Base-by-base conservation (phyloP, 768 basidiomycete genomes). In the Mycena capillaripes region DNA sequence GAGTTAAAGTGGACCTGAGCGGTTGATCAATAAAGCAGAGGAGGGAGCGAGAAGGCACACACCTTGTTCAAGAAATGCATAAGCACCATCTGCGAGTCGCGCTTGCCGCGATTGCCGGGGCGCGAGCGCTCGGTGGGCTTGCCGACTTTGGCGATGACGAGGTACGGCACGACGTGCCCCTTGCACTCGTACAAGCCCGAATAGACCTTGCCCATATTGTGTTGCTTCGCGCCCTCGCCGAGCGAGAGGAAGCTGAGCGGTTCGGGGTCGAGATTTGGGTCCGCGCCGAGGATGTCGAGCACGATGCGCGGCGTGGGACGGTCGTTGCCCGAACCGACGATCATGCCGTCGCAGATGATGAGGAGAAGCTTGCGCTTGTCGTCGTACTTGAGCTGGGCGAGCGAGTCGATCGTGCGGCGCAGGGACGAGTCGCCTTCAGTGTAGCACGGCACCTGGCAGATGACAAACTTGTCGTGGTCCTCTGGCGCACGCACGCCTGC, bases 61-160 rank as follows among this genome's bases (percentile, higher is more conserved):
- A 93, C 95, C 90, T 96, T 97, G 86, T 99, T 99, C 86, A 99
- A 89, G 88, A 97, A 98, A 79, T 96, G 95, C 95, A 99, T 96
- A 52, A 99, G 83, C 46, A 95, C 78, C 91, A 99, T 95, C 85
- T 99, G 98, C 46, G 96, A 96, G 79, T 99, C 98, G 82, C 97
- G 94, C 84, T 99, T 99, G 77, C 98, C 97, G 80, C 98, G 91
- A 84, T 99, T 99, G 62, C 98, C 98, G 52, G 98, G 98, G 10
- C 96, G 89, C 42, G 90, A 90, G 58, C 96, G 91, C 84, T 99
- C 98, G 9, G 93, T 95, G 2, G 97, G 98, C 82, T 97, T 98
- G 68, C 98, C 97, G 44, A 97, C 88, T 83, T 99, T 99, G 82
- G 92, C 95, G 34, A 98, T 84, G 38, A 97, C 95, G 73, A 97